A percentile compares a stretch with the other conserved stretches of the same genome.
These are phyloP conservation scores for Cercospora zeina DNA, from an alignment of 2,329 filamentous ascomycete species.

Conservation along the genomic window DNA sequence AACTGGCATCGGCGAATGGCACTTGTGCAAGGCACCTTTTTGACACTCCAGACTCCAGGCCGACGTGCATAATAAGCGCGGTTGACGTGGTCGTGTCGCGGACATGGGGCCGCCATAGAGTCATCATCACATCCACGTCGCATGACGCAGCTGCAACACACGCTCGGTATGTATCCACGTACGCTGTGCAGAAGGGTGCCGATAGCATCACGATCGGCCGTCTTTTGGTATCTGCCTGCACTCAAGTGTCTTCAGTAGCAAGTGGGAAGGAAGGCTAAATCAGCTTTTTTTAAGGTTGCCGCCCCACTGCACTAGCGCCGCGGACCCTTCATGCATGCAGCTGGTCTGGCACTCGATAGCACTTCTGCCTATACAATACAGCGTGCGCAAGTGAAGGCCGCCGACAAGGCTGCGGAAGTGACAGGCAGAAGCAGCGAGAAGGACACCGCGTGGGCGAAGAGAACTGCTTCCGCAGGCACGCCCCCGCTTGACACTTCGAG, in stretches of 20 bases:
- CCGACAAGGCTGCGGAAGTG: conserved; percentile 2
- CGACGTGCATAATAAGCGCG: conserved; percentile 17
- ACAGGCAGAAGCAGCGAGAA: not conserved
- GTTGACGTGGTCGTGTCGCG: conserved; percentile 18
- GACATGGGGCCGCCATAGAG: not conserved
- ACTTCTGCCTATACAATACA: conserved; percentile 15
- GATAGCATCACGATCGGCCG: not conserved
- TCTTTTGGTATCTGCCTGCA: not conserved
- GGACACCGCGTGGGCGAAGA: not conserved
- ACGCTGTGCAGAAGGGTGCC: not conserved
- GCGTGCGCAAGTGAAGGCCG: conserved; percentile 3
- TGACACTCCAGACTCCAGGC: conserved; percentile 21
- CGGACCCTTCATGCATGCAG: conserved; percentile 6
- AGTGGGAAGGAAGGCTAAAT: conserved; percentile 1
- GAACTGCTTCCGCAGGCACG: not conserved
- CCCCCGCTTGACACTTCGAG: not conserved
- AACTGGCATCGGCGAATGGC: conserved; percentile 8
- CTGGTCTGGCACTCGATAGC: conserved; percentile 7
- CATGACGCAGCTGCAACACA: conserved; percentile 3
- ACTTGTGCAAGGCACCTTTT: conserved; percentile 29
- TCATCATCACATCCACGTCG: conserved; percentile 43
- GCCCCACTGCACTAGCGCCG: conserved; percentile 9
- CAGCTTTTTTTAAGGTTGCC: conserved; percentile 5
- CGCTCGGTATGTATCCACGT: not conserved
- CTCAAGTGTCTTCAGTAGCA: conserved; percentile 4